phyloP scores from a whole-genome alignment of 129 eudicot species.

The Glebionis coronaria region DNA sequence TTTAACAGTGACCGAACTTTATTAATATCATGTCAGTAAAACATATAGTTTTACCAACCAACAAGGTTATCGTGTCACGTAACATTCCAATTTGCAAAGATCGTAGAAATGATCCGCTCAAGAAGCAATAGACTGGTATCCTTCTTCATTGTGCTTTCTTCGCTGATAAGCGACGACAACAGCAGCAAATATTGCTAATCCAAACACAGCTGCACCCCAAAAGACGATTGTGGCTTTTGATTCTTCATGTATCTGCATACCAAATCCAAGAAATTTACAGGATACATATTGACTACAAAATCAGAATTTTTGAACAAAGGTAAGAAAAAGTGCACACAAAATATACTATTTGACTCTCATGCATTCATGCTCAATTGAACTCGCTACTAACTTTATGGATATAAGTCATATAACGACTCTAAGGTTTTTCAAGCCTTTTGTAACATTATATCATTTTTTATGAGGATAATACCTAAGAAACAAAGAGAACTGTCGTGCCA shows the following conservation, averaged over 20 bases:
- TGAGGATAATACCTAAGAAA: not conserved
- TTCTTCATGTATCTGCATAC: slow-evolving; percentile 29
- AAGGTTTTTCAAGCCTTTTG: not conserved
- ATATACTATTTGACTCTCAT: not conserved
- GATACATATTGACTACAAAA: not conserved
- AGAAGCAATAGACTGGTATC: slow-evolving; percentile 29
- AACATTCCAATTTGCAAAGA: not conserved
- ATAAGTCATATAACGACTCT: not conserved
- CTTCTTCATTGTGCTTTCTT: slow-evolving; percentile 25
- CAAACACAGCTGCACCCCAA: slow-evolving; percentile 34
- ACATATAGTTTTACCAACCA: slow-evolving; percentile 7
- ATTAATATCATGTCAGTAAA: slow-evolving; percentile 18
- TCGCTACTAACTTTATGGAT: not conserved
- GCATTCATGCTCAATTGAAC: slow-evolving; percentile 7
- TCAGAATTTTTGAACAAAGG: not conserved
- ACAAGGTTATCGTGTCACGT: not conserved
- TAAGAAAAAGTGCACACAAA: not conserved
- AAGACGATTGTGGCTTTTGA: too few species aligned
- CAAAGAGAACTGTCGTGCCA: too few species aligned
- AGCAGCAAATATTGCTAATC: too few species aligned
- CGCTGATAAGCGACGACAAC: slow-evolving; percentile 23
- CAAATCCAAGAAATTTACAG: not conserved
- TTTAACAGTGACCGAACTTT: slow-evolving; percentile 14
- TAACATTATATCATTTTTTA: not conserved
- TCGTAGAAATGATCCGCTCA: slow-evolving; percentile 11